These are phyloP conservation scores for Suhomyces sp. DNA, from an alignment of 805 yeast species.

Conservation along the genomic window DNA sequence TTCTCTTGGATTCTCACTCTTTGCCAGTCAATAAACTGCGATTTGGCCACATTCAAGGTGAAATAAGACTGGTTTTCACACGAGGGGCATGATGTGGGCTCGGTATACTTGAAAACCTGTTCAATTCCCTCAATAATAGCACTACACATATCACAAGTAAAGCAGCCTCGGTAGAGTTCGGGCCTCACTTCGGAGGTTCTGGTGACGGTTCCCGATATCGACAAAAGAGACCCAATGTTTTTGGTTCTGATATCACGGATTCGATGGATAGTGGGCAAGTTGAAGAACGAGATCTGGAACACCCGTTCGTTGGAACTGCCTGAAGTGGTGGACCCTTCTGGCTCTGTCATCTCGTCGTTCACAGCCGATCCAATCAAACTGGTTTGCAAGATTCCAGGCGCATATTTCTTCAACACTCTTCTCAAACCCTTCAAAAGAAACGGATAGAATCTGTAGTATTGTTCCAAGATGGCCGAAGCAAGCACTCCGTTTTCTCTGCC, in stretches of 20 bases:
- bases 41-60: constrained; percentile 79
- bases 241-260: constrained; percentile 90
- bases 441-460: constrained; percentile 89
- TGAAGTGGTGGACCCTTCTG: constrained; percentile 35
- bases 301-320: constrained; percentile 60
- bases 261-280: constrained; percentile 75
- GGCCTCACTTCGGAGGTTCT: constrained; percentile 96
- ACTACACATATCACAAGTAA: constrained; percentile 85
- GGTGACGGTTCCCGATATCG: constrained; percentile 92
- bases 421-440: constrained; percentile 73
- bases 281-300: constrained; percentile 88
- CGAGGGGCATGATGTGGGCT: constrained; percentile 88
- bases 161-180: constrained; percentile 81
- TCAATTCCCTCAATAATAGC: constrained; percentile 86
- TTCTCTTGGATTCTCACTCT: constrained; percentile 93
- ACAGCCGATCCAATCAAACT: constrained; percentile 39
- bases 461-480: constrained; percentile 86
- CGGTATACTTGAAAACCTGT: constrained; percentile 89
- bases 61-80: constrained; percentile 86
- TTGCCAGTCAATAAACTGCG: constrained; percentile 95
- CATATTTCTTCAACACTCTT: constrained; percentile 67
- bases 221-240: constrained; percentile 77
- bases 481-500: constrained; percentile 80
- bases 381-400: constrained; percentile 58
- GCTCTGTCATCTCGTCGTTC: constrained; percentile 33